Conservation (phyloP, 768 basidiomycete species). For the Lepiota venenata region DNA sequence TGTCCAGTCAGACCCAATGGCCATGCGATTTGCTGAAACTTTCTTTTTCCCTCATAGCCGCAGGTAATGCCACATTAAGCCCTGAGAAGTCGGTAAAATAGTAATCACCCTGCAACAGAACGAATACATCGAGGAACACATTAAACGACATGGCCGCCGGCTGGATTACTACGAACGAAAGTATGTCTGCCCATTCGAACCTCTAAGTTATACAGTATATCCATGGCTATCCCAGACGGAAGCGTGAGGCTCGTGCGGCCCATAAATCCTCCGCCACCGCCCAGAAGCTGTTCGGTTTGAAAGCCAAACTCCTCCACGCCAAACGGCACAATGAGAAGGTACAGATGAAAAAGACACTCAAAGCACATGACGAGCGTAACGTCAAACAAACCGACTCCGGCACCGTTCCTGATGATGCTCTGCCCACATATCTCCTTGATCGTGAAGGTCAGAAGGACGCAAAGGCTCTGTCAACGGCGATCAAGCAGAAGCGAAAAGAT, state of each 20-base stretch:
- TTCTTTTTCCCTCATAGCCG: constrained; percentile 41
- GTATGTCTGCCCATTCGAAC: constrained; percentile 42
- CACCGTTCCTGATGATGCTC: constrained; percentile 81
- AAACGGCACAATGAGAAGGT: constrained; percentile 97
- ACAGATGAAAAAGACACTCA: constrained; percentile 98
- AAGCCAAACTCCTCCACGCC: constrained; percentile 97
- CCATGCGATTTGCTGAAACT: constrained; percentile 11
- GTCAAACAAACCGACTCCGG: constrained; percentile 91
- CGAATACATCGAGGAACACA: constrained; percentile 99
- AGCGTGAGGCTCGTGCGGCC: constrained; percentile 73
- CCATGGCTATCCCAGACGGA: constrained; percentile 51
- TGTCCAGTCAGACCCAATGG: not conserved
- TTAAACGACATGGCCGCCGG: constrained; percentile 93
- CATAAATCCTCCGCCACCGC: constrained; percentile 80
- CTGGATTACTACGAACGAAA: constrained; percentile 95
- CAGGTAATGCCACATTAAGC: constrained; percentile 42
- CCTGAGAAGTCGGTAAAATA: not conserved
- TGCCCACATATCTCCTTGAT: constrained; percentile 95
- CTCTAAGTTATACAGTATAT: not conserved
- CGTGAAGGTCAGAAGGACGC: constrained; percentile 98
- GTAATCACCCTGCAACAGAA: constrained; percentile 50
- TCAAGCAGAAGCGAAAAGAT: constrained; percentile 99
- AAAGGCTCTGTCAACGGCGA: constrained; percentile 90
- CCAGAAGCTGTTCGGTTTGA: constrained; percentile 94
- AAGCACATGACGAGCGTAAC: constrained; percentile 98